Evolutionary conservation across 306 rosid species (phyloP).

Genomic region (Cucurbita argyrosperma): DNA sequence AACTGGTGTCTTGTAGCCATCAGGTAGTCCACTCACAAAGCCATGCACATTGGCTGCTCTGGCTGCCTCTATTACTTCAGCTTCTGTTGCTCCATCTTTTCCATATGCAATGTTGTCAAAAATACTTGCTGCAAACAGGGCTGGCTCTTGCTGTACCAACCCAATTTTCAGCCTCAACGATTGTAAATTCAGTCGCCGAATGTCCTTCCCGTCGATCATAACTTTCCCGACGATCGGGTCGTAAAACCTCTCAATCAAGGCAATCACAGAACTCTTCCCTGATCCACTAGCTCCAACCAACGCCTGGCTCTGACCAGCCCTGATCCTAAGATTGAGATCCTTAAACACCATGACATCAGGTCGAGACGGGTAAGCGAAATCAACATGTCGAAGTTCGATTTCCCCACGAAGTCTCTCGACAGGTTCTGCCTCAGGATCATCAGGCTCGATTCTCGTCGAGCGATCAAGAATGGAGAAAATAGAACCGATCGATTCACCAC

Average conservation of each 20-base stretch:
- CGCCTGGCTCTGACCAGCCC: conserved; percentile 89
- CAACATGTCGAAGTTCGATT: conserved; percentile 87
- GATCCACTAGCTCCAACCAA: conserved; percentile 97
- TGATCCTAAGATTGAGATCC: conserved; percentile 64
- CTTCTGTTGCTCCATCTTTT: conserved; percentile 71
- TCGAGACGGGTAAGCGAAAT: conserved; percentile 80
- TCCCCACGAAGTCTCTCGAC: conserved; percentile 80
- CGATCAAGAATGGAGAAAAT: conserved; percentile 83
- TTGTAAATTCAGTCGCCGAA: conserved; percentile 55
- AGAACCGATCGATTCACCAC: conserved; percentile 90
- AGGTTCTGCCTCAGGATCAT: conserved; percentile 64
- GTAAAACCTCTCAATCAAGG: conserved; percentile 75
- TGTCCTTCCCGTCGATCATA: conserved; percentile 88
- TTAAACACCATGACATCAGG: conserved; percentile 87
- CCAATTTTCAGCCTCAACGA: conserved; percentile 80
- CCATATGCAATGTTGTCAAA: conserved; percentile 90
- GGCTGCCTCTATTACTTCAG: conserved; percentile 83
- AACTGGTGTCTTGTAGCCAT: conserved; percentile 83
- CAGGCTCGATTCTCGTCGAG: conserved; percentile 66
- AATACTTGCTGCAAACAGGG: conserved; percentile 74
- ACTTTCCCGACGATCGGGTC: conserved; percentile 85
- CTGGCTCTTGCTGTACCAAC: conserved; percentile 92
- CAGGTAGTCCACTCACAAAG: conserved; percentile 79
- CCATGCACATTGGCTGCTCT: conserved; percentile 73
- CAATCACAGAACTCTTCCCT: conserved; percentile 88